A percentile compares a stretch with the other conserved stretches of the same genome.
Conservation (phyloP, 768 basidiomycete species). For the Leccinum olivaceopallidum region DNA sequence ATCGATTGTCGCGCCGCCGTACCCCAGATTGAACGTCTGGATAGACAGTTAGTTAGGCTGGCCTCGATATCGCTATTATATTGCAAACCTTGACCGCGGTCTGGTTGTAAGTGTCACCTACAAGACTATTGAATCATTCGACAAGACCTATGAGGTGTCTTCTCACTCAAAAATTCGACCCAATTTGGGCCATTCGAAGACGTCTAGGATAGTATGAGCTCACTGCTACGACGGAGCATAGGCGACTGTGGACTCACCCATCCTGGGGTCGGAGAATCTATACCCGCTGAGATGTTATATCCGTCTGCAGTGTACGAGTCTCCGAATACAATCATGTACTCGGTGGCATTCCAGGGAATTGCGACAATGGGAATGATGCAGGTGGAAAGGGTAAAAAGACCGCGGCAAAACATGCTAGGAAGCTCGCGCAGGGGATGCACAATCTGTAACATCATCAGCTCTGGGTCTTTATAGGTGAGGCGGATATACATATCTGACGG, state of each 20-base stretch:
- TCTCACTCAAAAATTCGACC: conserved; percentile 53
- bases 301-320: conserved; percentile 64
- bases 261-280: conserved; percentile 51
- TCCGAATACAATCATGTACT: conserved; percentile 61
- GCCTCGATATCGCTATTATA: background rate
- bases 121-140: conserved; percentile 6
- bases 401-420: conserved; percentile 15
- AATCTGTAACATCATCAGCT: background rate
- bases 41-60: background rate
- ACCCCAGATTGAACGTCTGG: conserved; percentile 66
- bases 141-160: background rate
- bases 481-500: background rate
- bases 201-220: conserved; percentile 37
- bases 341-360: conserved; percentile 50
- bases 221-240: background rate
- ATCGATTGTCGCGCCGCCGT: conserved; percentile 67
- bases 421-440: background rate
- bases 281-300: conserved; percentile 57
- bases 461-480: conserved; percentile 6
- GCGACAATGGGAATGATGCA: conserved; percentile 15
- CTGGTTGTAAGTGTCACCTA: conserved; percentile 56
- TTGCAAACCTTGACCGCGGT: conserved; percentile 46
- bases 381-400: conserved; percentile 3
- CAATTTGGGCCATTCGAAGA: conserved; percentile 68
- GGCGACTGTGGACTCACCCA: conserved; percentile 35